A percentile compares a stretch with the other conserved stretches of the same genome.
Evolutionary conservation across 2,329 filamentous ascomycete species (phyloP).

Genomic region (Trichoderma koningii): DNA sequence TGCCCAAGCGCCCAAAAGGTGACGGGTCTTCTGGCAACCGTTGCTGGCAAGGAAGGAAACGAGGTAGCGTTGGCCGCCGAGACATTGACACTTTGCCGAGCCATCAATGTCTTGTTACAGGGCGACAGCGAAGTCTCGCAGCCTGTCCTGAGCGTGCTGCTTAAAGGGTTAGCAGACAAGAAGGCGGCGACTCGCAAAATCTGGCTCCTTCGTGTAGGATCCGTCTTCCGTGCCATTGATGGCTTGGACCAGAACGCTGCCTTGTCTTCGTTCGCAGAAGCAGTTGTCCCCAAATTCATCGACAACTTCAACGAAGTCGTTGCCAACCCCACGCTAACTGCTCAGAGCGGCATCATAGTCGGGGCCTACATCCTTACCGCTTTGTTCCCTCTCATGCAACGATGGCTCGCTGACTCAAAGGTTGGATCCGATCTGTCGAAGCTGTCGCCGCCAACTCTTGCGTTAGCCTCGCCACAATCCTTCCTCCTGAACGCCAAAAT

Average conservation of each 20-base stretch:
- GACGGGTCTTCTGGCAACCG: slow-evolving; percentile 63
- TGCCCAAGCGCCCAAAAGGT: slow-evolving; percentile 66
- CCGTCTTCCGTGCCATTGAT: slow-evolving; percentile 63
- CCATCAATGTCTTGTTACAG: slow-evolving; percentile 64
- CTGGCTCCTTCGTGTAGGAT: slow-evolving; percentile 76
- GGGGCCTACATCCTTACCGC: slow-evolving; percentile 74
- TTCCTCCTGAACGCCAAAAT: slow-evolving; percentile 83
- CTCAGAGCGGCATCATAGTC: slow-evolving; percentile 80
- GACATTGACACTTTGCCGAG: slow-evolving; percentile 68
- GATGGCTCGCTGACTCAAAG: slow-evolving; percentile 56
- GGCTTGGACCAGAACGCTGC: slow-evolving; percentile 51
- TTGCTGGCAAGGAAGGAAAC: slow-evolving; percentile 83
- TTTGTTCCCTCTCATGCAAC: slow-evolving; percentile 58
- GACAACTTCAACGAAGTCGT: slow-evolving; percentile 76
- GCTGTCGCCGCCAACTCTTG: slow-evolving; percentile 65
- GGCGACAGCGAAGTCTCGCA: slow-evolving; percentile 64
- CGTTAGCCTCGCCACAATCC: slow-evolving; percentile 76
- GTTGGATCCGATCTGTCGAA: slow-evolving; percentile 53
- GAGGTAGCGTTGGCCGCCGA: slow-evolving; percentile 79
- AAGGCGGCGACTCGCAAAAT: slow-evolving; percentile 73
- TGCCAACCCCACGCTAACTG: slow-evolving; percentile 74
- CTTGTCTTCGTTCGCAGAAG: slow-evolving; percentile 54
- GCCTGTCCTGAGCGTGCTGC: slow-evolving; percentile 67
- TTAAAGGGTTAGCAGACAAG: slow-evolving; percentile 85
- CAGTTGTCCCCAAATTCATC: slow-evolving; percentile 57